phyloP scores from a whole-genome alignment of 73 alveolate genomes.

The Breviolum minutum region DNA sequence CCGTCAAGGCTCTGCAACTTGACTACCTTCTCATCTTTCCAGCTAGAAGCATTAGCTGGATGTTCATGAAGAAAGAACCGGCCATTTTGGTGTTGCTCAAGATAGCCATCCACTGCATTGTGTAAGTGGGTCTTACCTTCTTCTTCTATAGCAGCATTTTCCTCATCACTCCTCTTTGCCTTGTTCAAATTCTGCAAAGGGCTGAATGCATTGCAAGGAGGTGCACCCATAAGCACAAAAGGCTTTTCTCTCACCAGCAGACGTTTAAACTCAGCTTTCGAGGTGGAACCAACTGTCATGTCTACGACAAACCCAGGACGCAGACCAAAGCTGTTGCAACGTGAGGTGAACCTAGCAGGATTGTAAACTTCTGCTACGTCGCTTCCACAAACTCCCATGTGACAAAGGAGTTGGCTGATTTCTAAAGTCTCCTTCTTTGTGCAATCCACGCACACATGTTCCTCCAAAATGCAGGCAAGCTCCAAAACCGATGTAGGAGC shows the following conservation, averaged over 20 bases:
- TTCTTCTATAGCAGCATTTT: neutral
- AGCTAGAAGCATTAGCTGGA: neutral
- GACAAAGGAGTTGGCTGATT: neutral
- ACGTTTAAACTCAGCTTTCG: neutral
- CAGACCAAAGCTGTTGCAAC: constrained; percentile 1
- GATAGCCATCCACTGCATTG: neutral
- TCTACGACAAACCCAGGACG: constrained; percentile 26
- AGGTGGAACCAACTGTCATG: neutral
- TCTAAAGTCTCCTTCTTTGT: neutral
- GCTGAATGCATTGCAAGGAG: constrained; percentile 12
- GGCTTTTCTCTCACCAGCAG: neutral
- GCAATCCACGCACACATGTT: neutral
- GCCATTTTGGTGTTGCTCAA: neutral
- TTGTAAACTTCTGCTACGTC: constrained; percentile 32
- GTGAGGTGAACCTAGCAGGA: neutral
- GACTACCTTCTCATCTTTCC: neutral
- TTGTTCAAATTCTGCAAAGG: constrained; percentile 12
- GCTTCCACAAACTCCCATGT: neutral
- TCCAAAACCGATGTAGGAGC: neutral
- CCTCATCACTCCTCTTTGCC: neutral
- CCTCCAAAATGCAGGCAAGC: neutral
- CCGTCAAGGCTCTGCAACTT: neutral
- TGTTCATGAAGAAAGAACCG: neutral
- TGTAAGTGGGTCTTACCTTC: neutral
- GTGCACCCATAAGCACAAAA: neutral